phyloP scores from a whole-genome alignment of 139 green algal species.

The Zygnema circumcarinatum region DNA sequence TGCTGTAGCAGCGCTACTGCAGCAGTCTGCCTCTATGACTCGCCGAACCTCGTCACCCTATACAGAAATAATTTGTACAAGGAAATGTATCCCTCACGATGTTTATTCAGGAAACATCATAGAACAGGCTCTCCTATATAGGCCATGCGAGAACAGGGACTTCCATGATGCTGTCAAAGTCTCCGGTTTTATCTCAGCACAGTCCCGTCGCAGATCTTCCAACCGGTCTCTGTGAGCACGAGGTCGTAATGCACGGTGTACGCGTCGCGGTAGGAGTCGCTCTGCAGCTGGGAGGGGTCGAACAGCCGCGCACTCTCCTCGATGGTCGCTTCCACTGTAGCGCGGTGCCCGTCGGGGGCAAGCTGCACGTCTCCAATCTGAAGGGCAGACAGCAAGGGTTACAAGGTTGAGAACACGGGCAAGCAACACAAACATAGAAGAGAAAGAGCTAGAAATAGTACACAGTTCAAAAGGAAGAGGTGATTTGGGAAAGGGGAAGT shows the following conservation, averaged over 20 bases:
- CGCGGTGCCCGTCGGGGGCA: conserved; percentile 15
- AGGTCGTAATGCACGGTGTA: conserved; percentile 64
- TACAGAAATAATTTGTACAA: too few species aligned
- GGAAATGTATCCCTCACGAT: too few species aligned
- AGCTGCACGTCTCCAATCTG: conserved; percentile 38
- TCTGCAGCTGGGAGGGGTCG: conserved; percentile 47
- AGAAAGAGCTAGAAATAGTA: neutral
- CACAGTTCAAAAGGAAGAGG: neutral
- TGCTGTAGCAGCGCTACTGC: too few species aligned
- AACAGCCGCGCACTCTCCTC: conserved; percentile 55
- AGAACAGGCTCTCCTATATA: too few species aligned
- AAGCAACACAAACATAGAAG: neutral
- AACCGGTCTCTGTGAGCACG: neutral
- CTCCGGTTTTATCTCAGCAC: neutral
- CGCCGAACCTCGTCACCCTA: too few species aligned
- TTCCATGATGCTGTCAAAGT: too few species aligned
- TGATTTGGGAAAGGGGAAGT: neutral
- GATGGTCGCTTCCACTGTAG: conserved; percentile 56
- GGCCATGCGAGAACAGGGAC: too few species aligned
- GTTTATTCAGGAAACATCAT: too few species aligned
- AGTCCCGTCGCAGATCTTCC: conserved; percentile 11
- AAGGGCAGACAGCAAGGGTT: neutral
- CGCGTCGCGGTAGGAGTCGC: conserved; percentile 60
- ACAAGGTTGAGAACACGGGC: neutral
- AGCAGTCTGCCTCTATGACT: too few species aligned